Conservation (phyloP, 1,284 basidiomycete genomes). For the Cutaneotrichosporon daszewskae region DNA sequence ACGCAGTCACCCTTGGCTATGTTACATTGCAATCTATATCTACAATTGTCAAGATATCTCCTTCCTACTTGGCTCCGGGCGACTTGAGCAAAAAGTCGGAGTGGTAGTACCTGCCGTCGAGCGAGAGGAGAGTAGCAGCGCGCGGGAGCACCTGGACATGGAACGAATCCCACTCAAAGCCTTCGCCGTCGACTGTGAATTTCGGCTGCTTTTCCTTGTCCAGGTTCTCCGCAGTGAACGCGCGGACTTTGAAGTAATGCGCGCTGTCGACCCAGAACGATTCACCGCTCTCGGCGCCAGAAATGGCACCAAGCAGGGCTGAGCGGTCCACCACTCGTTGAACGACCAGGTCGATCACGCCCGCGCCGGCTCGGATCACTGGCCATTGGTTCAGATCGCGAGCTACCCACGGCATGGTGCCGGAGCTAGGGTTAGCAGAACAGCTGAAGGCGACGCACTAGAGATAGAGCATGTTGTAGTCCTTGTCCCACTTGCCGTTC, state of each 20-base stretch:
- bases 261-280: slow-evolving; percentile 62
- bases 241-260: slow-evolving; percentile 65
- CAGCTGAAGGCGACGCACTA: slow-evolving; percentile 26
- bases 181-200: slow-evolving; percentile 66
- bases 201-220: slow-evolving; percentile 54
- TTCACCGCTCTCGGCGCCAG: slow-evolving; percentile 63
- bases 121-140: slow-evolving; percentile 64
- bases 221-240: slow-evolving; percentile 67
- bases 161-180: slow-evolving; percentile 69
- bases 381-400: slow-evolving; percentile 84
- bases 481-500: slow-evolving; percentile 56
- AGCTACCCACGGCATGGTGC: slow-evolving; percentile 52
- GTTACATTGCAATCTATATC: no score
- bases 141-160: slow-evolving; percentile 74
- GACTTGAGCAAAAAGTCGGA: slow-evolving; percentile 28
- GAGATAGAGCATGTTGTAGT: slow-evolving; percentile 66
- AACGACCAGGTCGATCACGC: slow-evolving; percentile 68
- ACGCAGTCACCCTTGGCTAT: no score
- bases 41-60: not conserved
- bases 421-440: slow-evolving; percentile 19
- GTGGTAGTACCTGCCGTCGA: slow-evolving; percentile 56
- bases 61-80: no score
- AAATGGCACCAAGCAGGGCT: slow-evolving; percentile 58
- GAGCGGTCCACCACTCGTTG: slow-evolving; percentile 62
- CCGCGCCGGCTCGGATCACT: slow-evolving; percentile 69